Conservation (phyloP, 192 early-diverging fungal genomes). For the Irineochytrium annulatum region DNA sequence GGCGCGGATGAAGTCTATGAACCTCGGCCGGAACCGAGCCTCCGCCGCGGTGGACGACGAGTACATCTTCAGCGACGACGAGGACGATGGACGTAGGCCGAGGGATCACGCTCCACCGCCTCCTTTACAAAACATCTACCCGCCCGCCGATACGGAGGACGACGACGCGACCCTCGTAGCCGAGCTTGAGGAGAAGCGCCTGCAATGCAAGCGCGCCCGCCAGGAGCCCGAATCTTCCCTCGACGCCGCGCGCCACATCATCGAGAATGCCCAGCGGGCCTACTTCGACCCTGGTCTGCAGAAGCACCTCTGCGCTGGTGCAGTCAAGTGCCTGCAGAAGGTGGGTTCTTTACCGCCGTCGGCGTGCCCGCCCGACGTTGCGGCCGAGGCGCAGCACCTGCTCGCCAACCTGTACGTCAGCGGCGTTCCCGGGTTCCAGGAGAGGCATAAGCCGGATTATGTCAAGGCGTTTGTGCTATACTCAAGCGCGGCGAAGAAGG, state of each 20-base stretch:
- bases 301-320: conserved; percentile 21
- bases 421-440: conserved; percentile 53
- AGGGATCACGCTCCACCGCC: not conserved
- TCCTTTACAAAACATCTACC: not conserved
- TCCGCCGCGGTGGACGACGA: not conserved
- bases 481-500: conserved; percentile 69
- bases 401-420: conserved; percentile 66
- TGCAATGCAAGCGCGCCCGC: not conserved
- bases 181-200: not conserved
- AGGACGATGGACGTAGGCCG: not conserved
- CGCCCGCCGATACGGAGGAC: not conserved
- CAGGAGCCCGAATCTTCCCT: conserved; percentile 16
- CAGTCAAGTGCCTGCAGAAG: conserved; percentile 24
- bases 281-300: conserved; percentile 7
- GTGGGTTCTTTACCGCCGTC: conserved; percentile 4
- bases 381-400: conserved; percentile 62
- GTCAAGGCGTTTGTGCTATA: conserved; percentile 56
- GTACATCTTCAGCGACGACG: not conserved
- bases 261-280: conserved; percentile 28
- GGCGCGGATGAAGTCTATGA: not conserved
- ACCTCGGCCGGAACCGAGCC: not conserved
- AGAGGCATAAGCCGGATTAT: conserved; percentile 63
- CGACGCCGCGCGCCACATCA: conserved; percentile 25
- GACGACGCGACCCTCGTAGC: not conserved
- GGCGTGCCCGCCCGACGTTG: not conserved